A percentile compares a stretch with the other conserved stretches of the same genome.
These are phyloP conservation scores for Venustampulla echinocandica DNA, from an alignment of 495 filamentous ascomycete genomes.

Conservation along the genomic window DNA sequence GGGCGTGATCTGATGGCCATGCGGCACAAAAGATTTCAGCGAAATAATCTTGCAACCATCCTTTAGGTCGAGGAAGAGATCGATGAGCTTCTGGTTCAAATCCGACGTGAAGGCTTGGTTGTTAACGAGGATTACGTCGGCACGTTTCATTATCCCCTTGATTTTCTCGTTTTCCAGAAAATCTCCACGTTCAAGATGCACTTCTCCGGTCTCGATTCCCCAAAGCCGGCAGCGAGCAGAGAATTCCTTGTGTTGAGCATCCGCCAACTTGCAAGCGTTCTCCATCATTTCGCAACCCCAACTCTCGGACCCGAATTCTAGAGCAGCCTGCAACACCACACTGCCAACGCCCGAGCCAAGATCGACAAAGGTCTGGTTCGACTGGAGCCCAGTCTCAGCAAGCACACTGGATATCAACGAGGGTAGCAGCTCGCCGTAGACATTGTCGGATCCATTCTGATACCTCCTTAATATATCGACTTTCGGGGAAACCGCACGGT, in stretches of 20 bases:
- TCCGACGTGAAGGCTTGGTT: conserved; percentile 88
- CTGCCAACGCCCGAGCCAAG: conserved; percentile 93
- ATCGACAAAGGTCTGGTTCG: conserved; percentile 81
- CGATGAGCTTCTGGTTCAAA: conserved; percentile 76
- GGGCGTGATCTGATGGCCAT: conserved; percentile 56
- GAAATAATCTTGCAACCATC: conserved; percentile 82
- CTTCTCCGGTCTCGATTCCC: conserved; percentile 72
- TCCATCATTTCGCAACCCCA: conserved; percentile 96
- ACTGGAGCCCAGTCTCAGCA: conserved; percentile 63
- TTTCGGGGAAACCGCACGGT: conserved; percentile 81
- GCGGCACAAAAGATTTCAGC: conserved; percentile 70
- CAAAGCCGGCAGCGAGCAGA: conserved; percentile 74
- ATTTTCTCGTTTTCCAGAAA: conserved; percentile 71
- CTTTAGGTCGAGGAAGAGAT: conserved; percentile 91
- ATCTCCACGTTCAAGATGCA: conserved; percentile 75
- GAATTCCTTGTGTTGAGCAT: conserved; percentile 82
- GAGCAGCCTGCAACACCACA: conserved; percentile 86
- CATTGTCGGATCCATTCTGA: conserved; percentile 78
- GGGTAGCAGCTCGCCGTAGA: conserved; percentile 87
- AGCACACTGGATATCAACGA: conserved; percentile 75
- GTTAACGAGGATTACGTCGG: conserved; percentile 92
- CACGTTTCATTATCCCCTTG: conserved; percentile 60
- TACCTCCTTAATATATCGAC: conserved; percentile 76
- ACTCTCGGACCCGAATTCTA: conserved; percentile 88
- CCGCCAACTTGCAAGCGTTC: conserved; percentile 74